These are phyloP conservation scores for Chrysoporthe cubensis DNA, from an alignment of 2,329 filamentous ascomycete genomes.

Conservation along the genomic window DNA sequence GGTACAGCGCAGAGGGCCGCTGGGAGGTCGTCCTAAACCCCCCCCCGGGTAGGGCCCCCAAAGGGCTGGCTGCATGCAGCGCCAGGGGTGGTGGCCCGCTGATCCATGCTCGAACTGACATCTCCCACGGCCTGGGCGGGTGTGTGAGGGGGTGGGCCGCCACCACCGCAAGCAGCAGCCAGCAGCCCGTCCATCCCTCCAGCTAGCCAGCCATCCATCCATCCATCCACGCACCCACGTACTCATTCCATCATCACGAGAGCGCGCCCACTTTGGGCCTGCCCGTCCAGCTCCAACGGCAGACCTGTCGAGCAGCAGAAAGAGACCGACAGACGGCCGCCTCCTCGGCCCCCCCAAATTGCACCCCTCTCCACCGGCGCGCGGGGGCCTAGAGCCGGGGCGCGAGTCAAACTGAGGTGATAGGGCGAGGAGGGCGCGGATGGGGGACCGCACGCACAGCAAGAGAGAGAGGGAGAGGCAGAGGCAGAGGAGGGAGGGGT, in stretches of 20 bases:
- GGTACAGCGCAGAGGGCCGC: too few species aligned
- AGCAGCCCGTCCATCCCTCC: too few species aligned
- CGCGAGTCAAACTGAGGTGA: slow-evolving; percentile 1
- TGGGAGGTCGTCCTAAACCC: neutral
- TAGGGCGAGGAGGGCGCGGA: neutral
- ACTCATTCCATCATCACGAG: neutral
- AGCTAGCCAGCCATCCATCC: too few species aligned
- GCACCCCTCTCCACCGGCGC: too few species aligned
- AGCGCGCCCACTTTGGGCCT: too few species aligned
- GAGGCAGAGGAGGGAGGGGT: neutral
- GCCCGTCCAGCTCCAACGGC: too few species aligned
- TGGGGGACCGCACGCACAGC: neutral
- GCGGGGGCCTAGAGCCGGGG: neutral
- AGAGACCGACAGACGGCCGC: too few species aligned
- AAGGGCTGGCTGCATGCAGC: neutral
- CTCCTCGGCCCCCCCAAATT: too few species aligned
- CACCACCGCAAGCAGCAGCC: neutral
- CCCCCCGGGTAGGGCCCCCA: neutral
- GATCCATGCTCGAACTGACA: slow-evolving; percentile 8
- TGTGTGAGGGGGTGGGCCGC: neutral
- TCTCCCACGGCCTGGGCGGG: neutral
- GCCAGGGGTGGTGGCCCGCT: neutral
- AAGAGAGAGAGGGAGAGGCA: too few species aligned
- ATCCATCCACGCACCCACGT: neutral
- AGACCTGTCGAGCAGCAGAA: too few species aligned